Conservation (phyloP, 2,329 filamentous ascomycete genomes). For the Apiospora marii region DNA sequence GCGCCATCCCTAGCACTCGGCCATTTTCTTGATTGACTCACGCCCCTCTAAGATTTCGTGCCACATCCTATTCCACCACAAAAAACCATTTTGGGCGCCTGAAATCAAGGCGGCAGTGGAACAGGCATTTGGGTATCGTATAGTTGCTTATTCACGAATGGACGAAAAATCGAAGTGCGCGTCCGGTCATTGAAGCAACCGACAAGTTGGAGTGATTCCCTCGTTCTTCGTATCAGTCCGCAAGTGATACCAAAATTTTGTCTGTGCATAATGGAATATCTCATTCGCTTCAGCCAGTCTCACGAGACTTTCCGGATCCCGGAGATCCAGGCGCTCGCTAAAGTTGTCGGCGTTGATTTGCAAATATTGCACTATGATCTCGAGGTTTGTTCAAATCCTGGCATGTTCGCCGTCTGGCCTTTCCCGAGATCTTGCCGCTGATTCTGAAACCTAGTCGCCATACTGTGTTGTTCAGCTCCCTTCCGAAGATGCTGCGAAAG, state of each 20-base stretch:
- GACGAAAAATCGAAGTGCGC: background rate
- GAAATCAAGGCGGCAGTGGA: background rate
- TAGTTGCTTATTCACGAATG: background rate
- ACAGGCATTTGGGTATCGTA: constrained; percentile 11
- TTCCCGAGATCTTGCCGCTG: background rate
- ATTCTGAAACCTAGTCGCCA: constrained; percentile 70
- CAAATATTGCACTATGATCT: constrained; percentile 78
- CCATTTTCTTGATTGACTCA: constrained; percentile 24
- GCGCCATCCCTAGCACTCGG: constrained; percentile 5
- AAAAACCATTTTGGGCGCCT: constrained; percentile 20
- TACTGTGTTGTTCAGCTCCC: constrained; percentile 80
- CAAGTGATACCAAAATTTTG: constrained; percentile 21
- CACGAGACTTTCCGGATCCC: constrained; percentile 91
- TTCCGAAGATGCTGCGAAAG: constrained; percentile 68
- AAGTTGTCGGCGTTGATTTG: constrained; percentile 70
- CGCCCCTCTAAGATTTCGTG: constrained; percentile 14
- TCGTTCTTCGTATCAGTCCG: constrained; percentile 6
- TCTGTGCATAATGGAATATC: constrained; percentile 68
- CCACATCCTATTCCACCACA: constrained; percentile 22
- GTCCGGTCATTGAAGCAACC: constrained; percentile 19
- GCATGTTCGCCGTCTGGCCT: constrained; percentile 28
- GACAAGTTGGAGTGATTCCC: background rate
- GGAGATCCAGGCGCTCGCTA: constrained; percentile 83
- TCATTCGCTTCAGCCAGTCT: constrained; percentile 87
- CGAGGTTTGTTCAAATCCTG: constrained; percentile 59